Evolutionary conservation across 805 yeast genomes (phyloP).

Genomic region (Nakazawaea ishiwadae): DNA sequence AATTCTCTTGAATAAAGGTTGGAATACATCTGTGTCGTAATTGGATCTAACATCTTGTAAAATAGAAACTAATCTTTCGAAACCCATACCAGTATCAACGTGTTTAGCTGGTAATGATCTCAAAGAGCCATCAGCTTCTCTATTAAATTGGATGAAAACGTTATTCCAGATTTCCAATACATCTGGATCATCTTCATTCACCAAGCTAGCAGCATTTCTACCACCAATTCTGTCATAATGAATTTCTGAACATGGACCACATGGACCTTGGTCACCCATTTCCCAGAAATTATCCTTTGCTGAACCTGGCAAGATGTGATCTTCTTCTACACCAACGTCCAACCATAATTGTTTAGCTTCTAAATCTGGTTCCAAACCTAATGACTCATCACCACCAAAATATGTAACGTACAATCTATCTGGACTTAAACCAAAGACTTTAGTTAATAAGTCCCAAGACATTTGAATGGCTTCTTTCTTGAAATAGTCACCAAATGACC

Average conservation of each 20-base stretch:
- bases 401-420: slow-evolving; percentile 91
- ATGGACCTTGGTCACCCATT: slow-evolving; percentile 99
- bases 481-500: slow-evolving; percentile 99
- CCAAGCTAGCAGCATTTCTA: slow-evolving; percentile 87
- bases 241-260: slow-evolving; percentile 98
- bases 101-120: slow-evolving; percentile 89
- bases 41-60: slow-evolving; percentile 88
- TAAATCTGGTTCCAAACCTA: slow-evolving; percentile 86
- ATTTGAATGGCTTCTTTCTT: slow-evolving; percentile 85
- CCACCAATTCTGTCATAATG: slow-evolving; percentile 99
- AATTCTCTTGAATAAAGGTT: slow-evolving; percentile 80
- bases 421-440: slow-evolving; percentile 72
- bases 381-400: slow-evolving; percentile 85
- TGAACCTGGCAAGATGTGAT: slow-evolving; percentile 89
- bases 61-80: slow-evolving; percentile 93
- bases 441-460: slow-evolving; percentile 90
- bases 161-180: slow-evolving; percentile 97
- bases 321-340: slow-evolving; percentile 83
- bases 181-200: slow-evolving; percentile 96
- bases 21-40: slow-evolving; percentile 96
- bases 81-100: slow-evolving; percentile 98
- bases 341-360: slow-evolving; percentile 90
- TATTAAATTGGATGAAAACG: slow-evolving; percentile 94
- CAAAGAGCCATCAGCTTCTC: slow-evolving; percentile 82
- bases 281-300: slow-evolving; percentile 97